Conservation (phyloP, 176 grass and related monocot species). For the Thinopyrum elongatum region DNA sequence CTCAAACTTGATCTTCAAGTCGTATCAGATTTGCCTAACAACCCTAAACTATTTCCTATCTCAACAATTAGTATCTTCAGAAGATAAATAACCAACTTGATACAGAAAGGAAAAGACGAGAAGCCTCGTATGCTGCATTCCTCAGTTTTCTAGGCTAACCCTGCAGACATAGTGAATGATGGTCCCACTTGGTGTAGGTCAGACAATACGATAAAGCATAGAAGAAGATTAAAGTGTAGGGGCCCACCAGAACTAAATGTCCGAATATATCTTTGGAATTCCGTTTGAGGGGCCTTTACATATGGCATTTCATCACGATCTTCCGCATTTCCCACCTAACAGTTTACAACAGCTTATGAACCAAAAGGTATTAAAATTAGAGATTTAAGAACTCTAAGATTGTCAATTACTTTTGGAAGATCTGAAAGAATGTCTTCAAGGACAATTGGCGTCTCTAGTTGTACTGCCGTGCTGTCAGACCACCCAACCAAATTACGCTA, state of each 20-base stretch:
- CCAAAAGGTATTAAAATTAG: slow-evolving; percentile 1
- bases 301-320: slow-evolving; percentile 70
- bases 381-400: slow-evolving; percentile 18
- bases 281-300: slow-evolving; percentile 70
- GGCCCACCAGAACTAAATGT: slow-evolving; percentile 52
- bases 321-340: slow-evolving; percentile 77
- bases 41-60: neutral
- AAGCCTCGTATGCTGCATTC: no score
- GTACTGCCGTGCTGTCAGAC: slow-evolving; percentile 43
- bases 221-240: slow-evolving; percentile 10
- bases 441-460: slow-evolving; percentile 69
- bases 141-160: no score
- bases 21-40: slow-evolving; percentile 2
- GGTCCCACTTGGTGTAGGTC: no score
- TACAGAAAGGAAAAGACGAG: no score
- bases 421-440: slow-evolving; percentile 89
- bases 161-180: no score
- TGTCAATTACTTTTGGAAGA: slow-evolving; percentile 75
- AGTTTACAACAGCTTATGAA: slow-evolving; percentile 23
- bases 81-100: no score
- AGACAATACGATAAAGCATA: no score
- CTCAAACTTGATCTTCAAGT: neutral
- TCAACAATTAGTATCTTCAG: neutral
- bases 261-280: slow-evolving; percentile 91
- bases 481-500: slow-evolving; percentile 89